Evolutionary conservation across 768 basidiomycete genomes (phyloP).

Genomic region (Calocybe cyanea): DNA sequence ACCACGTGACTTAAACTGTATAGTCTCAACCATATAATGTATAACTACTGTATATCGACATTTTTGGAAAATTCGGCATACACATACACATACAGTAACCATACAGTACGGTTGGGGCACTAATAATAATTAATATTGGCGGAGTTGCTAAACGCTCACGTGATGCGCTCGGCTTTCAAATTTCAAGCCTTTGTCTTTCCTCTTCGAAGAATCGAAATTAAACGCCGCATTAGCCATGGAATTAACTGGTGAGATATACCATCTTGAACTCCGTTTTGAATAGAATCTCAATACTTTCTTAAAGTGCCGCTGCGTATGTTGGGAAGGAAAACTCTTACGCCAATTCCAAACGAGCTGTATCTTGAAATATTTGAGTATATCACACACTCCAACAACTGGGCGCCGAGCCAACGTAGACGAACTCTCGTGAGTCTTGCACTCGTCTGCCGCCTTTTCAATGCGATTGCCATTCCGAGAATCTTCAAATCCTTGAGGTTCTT

Average conservation of each 20-base stretch:
- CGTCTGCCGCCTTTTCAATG: slow-evolving; percentile 42
- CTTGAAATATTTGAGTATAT: slow-evolving; percentile 35
- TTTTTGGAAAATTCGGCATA: too few relatives aligned
- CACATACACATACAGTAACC: too few relatives aligned
- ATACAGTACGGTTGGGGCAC: too few relatives aligned
- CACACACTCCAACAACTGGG: slow-evolving; percentile 14
- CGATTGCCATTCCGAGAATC: slow-evolving; percentile 33
- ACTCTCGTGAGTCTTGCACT: slow-evolving; percentile 28
- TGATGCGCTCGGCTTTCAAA: too few relatives aligned
- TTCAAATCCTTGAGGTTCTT: slow-evolving; percentile 30
- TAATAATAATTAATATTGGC: too few relatives aligned
- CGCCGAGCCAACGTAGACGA: slow-evolving; percentile 15
- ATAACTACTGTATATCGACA: too few relatives aligned
- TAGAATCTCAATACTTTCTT: not conserved
- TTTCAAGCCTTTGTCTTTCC: too few relatives aligned
- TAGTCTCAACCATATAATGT: too few relatives aligned
- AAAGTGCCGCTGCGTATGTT: slow-evolving; percentile 7
- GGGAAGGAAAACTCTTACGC: slow-evolving; percentile 9
- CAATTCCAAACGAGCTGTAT: slow-evolving; percentile 44
- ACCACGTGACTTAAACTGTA: too few relatives aligned
- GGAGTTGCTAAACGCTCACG: too few relatives aligned
- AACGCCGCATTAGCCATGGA: too few relatives aligned
- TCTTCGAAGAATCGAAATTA: too few relatives aligned
- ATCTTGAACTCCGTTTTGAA: not conserved
- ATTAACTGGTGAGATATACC: slow-evolving; percentile 4